Percentiles rank a stretch among this genome's conserved stretches.
These are phyloP conservation scores for Rhizopogon vinicolor DNA, from an alignment of 768 basidiomycete species.

Conservation along the genomic window DNA sequence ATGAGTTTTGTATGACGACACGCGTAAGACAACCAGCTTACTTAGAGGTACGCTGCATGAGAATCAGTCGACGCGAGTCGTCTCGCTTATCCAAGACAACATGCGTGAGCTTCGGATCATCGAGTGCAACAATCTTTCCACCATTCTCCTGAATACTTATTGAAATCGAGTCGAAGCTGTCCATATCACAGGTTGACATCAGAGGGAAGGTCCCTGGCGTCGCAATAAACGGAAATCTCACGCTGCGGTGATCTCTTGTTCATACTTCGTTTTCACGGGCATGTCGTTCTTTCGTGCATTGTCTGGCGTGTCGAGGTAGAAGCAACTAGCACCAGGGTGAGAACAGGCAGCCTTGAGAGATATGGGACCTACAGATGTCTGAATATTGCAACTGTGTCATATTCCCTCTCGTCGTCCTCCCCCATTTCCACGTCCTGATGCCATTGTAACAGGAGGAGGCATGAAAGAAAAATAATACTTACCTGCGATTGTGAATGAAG, in stretches of 20 bases:
- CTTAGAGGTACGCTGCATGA: constrained; percentile 71
- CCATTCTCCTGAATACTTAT: constrained; percentile 62
- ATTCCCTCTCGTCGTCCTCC: constrained; percentile 68
- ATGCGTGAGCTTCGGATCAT: constrained; percentile 82
- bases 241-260: constrained; percentile 50
- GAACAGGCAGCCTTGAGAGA: background rate
- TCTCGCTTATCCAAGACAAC: constrained; percentile 83
- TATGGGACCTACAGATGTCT: constrained; percentile 64
- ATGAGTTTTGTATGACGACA: constrained; percentile 7
- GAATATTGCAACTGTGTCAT: constrained; percentile 78
- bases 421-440: constrained; percentile 58
- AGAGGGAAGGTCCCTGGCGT: background rate
- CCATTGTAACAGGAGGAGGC: background rate
- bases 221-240: constrained; percentile 22
- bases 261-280: constrained; percentile 47
- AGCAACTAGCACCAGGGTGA: constrained; percentile 47
- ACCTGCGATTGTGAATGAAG: constrained; percentile 6
- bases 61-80: constrained; percentile 60
- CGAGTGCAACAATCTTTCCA: constrained; percentile 63
- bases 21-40: constrained; percentile 34
- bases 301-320: constrained; percentile 81
- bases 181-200: background rate
- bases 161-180: constrained; percentile 53
- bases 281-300: constrained; percentile 70
- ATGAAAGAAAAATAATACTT: background rate